Conservation (phyloP, 768 basidiomycete genomes). For the Suillus paluster region DNA sequence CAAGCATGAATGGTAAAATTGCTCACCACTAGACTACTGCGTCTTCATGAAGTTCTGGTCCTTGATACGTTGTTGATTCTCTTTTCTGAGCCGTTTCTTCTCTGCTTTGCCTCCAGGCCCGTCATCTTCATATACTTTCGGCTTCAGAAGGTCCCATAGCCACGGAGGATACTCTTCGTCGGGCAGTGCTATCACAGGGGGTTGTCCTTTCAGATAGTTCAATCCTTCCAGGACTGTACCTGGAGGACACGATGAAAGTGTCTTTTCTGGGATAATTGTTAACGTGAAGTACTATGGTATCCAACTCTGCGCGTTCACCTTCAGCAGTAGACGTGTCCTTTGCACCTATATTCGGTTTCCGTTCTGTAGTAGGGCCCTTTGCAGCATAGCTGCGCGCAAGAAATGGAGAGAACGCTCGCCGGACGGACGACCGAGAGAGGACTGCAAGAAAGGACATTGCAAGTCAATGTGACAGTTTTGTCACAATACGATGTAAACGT, state of each 20-base stretch:
- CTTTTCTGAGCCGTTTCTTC: slow-evolving; percentile 57
- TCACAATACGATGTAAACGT: slow-evolving; percentile 3
- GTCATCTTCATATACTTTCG: slow-evolving; percentile 66
- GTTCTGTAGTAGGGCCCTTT: slow-evolving; percentile 8
- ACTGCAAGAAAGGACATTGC: slow-evolving; percentile 24
- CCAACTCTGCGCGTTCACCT: slow-evolving; percentile 5
- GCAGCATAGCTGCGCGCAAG: slow-evolving; percentile 21
- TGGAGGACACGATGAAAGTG: slow-evolving; percentile 65
- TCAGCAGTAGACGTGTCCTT: slow-evolving; percentile 17
- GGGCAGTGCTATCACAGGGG: slow-evolving; percentile 71
- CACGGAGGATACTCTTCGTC: slow-evolving; percentile 90
- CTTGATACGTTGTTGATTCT: slow-evolving; percentile 72
- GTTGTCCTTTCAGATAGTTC: slow-evolving; percentile 83
- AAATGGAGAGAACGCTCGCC: slow-evolving; percentile 12
- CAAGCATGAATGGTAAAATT: not conserved
- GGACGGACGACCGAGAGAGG: slow-evolving; percentile 18
- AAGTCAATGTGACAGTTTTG: not conserved
- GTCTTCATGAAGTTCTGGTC: slow-evolving; percentile 88
- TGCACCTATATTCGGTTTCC: slow-evolving; percentile 6
- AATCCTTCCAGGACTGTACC: slow-evolving; percentile 82
- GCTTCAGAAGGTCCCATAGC: slow-evolving; percentile 80
- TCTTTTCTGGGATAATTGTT: slow-evolving; percentile 22
- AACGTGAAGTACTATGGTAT: not conserved
- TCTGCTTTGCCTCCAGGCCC: slow-evolving; percentile 73
- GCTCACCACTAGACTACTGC: slow-evolving; percentile 46